Conservation (phyloP, 805 yeast genomes). For the Myxozyma mucilagina region DNA sequence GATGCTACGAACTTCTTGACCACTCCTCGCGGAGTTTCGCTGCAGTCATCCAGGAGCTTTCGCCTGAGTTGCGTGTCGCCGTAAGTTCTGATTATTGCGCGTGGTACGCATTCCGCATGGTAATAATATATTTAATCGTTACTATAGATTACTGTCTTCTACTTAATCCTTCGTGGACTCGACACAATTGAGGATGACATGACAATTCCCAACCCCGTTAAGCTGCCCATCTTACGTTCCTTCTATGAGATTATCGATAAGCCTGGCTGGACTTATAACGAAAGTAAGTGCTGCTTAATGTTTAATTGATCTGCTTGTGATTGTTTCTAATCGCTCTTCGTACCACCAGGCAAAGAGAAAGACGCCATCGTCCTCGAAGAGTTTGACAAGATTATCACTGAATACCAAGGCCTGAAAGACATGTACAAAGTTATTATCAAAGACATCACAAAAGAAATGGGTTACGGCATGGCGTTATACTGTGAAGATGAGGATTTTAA, state of each 20-base stretch:
- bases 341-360: conserved; percentile 60
- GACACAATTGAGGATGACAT: conserved; percentile 97
- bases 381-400: conserved; percentile 66
- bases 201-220: conserved; percentile 70
- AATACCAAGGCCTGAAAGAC: conserved; percentile 70
- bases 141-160: conserved; percentile 62
- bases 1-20: conserved; percentile 68
- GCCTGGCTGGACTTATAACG: conserved; percentile 79
- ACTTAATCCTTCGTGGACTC: conserved; percentile 81
- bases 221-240: conserved; percentile 68
- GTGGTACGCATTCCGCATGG: no score
- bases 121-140: not conserved
- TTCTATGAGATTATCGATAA: conserved; percentile 65
- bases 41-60: conserved; percentile 87
- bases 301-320: not conserved
- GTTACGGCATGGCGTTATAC: conserved; percentile 97
- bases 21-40: conserved; percentile 87
- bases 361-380: conserved; percentile 81
- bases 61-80: conserved; percentile 82
- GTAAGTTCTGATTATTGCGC: conserved; percentile 38
- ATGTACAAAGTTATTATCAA: conserved; percentile 75
- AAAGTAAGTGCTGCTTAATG: conserved; percentile 41
- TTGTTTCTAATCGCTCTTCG: not conserved
- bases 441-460: conserved; percentile 83
- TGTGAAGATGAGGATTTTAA: conserved; percentile 70